phyloP scores from a whole-genome alignment of 352 stramenopile species.

The Nannochloropsis limnetica region DNA sequence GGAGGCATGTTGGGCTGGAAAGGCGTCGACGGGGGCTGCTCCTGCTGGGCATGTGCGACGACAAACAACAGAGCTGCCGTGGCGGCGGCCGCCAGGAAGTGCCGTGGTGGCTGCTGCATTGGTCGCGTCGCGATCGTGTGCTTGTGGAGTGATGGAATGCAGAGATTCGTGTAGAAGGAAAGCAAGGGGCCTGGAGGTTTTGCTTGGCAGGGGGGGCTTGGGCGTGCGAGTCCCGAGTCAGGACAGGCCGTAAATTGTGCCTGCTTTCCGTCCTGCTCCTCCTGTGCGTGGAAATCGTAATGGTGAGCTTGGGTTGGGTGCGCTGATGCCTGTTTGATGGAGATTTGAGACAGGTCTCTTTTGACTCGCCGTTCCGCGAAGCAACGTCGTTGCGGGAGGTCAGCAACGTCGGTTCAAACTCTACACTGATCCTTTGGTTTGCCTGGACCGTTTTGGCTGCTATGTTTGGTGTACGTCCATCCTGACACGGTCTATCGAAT shows the following conservation, averaged over 20 bases:
- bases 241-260: background rate
- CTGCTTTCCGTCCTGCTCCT: background rate
- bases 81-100: background rate
- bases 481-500: too few relatives aligned
- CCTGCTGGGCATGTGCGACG: slow-evolving; percentile 10
- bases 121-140: background rate
- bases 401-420: too few relatives aligned
- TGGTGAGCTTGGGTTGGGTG: background rate
- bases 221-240: background rate
- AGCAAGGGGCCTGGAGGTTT: background rate
- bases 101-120: background rate
- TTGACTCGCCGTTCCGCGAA: too few relatives aligned
- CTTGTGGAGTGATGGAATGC: background rate
- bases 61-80: background rate
- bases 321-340: background rate
- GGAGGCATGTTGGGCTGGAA: slow-evolving; percentile 3
- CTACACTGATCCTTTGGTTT: too few relatives aligned
- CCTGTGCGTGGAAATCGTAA: background rate
- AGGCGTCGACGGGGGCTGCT: slow-evolving; percentile 8
- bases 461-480: too few relatives aligned
- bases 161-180: background rate
- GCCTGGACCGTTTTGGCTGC: too few relatives aligned
- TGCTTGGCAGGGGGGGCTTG: background rate
- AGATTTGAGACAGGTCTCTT: too few relatives aligned
- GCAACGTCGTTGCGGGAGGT: too few relatives aligned